These are phyloP conservation scores for Aspergillus fumigatiaffinis DNA, from an alignment of 2,329 filamentous ascomycete genomes.

Conservation along the genomic window DNA sequence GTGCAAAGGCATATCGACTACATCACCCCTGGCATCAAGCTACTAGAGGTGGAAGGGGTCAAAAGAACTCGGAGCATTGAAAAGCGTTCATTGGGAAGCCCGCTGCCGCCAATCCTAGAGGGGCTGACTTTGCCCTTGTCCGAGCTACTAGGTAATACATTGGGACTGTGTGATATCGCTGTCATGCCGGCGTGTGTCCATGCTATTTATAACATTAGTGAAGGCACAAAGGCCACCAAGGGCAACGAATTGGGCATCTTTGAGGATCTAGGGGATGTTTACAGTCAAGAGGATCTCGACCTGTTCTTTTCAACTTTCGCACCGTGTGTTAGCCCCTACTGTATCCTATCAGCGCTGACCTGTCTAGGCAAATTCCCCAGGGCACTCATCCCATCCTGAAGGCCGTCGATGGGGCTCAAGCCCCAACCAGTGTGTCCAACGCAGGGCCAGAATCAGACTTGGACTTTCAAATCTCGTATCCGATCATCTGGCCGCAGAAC, in stretches of 20 bases:
- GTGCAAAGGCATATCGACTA: conserved; percentile 52
- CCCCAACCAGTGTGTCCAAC: conserved; percentile 24
- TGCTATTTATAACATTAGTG: conserved; percentile 43
- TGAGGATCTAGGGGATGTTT: conserved; percentile 44
- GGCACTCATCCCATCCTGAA: conserved; percentile 39
- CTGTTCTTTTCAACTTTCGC: conserved; percentile 38
- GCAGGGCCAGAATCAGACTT: conserved; percentile 41
- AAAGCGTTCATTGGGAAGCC: conserved; percentile 22
- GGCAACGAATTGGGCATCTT: conserved; percentile 47
- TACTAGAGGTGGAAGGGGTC: neutral
- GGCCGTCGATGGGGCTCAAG: conserved; percentile 39
- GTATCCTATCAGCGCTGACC: conserved; percentile 10
- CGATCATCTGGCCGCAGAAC: conserved; percentile 49
- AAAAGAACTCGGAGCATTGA: conserved; percentile 1
- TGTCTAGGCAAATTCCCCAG: conserved; percentile 28
- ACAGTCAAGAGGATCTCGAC: conserved; percentile 44
- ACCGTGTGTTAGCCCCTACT: conserved; percentile 14
- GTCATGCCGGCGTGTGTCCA: conserved; percentile 43
- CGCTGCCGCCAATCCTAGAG: conserved; percentile 21
- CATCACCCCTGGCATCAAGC: conserved; percentile 43
- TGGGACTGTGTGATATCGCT: conserved; percentile 27
- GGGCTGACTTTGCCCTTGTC: conserved; percentile 22
- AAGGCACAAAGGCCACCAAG: conserved; percentile 34
- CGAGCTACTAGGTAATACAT: conserved; percentile 12
- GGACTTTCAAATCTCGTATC: conserved; percentile 46